These are phyloP conservation scores for Fusarium sp. DNA, from an alignment of 2,329 filamentous ascomycete genomes.

Conservation along the genomic window DNA sequence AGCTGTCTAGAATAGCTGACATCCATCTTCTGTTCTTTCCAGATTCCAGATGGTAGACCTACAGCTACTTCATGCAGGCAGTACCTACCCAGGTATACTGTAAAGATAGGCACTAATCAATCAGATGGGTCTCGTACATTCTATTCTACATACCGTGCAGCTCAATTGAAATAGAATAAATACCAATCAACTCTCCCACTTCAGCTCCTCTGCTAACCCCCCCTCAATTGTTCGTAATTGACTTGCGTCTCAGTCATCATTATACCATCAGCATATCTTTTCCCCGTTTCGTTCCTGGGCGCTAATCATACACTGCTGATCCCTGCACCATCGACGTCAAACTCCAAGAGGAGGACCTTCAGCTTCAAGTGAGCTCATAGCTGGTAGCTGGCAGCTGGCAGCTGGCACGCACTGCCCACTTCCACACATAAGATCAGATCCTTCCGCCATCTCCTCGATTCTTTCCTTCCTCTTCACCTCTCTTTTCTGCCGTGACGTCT, in stretches of 20 bases:
- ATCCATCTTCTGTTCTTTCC: neutral
- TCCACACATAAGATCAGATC: constrained; percentile 22
- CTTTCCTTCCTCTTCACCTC: neutral
- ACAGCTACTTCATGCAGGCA: neutral
- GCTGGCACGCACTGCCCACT: constrained; percentile 20
- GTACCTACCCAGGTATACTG: neutral
- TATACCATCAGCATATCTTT: constrained; percentile 25
- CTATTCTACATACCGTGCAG: neutral
- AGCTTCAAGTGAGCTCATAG: constrained; percentile 26
- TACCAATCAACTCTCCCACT: constrained; percentile 2
- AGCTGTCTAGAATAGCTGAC: neutral
- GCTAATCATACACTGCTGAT: constrained; percentile 25
- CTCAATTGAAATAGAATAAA: neutral
- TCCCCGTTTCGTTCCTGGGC: constrained; percentile 33
- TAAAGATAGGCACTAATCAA: neutral
- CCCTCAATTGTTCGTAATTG: neutral
- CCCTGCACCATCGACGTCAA: constrained; percentile 38
- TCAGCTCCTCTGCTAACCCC: neutral
- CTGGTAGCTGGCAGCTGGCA: neutral
- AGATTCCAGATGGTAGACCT: neutral
- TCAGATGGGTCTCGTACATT: constrained; percentile 4
- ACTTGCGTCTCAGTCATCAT: constrained; percentile 12
- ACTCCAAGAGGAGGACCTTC: constrained; percentile 21
- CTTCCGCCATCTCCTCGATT: neutral
- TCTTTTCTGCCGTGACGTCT: neutral